phyloP scores from a whole-genome alignment of 306 rosid genomes.

The Mimosa bimucronata region DNA sequence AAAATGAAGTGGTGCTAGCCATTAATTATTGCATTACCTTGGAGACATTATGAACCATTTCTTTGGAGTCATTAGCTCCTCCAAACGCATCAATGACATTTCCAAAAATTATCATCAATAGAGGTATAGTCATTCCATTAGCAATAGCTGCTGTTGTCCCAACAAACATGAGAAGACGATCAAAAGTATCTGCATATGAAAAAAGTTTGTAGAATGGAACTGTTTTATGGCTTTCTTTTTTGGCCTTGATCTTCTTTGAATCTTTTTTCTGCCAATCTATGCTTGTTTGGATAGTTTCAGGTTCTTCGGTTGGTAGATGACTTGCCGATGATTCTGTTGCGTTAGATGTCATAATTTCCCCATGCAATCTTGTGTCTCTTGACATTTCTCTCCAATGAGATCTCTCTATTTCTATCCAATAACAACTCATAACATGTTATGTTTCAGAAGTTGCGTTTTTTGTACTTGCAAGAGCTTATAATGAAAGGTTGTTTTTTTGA shows the following conservation, averaged over 20 bases:
- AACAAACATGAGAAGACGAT: conserved; percentile 50
- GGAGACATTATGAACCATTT: conserved; percentile 49
- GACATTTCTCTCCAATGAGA: conserved; percentile 43
- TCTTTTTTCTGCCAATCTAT: conserved; percentile 9
- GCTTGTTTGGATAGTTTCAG: neutral
- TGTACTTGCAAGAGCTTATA: neutral
- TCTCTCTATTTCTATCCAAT: neutral
- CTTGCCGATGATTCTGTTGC: conserved; percentile 45
- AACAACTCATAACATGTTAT: neutral
- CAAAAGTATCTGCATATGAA: conserved; percentile 64
- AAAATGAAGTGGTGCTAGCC: neutral
- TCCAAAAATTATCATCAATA: conserved; percentile 59
- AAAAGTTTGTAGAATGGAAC: conserved; percentile 61
- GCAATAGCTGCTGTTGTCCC: conserved; percentile 62
- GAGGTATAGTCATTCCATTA: conserved; percentile 54
- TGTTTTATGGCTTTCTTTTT: conserved; percentile 38
- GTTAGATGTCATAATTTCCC: conserved; percentile 33
- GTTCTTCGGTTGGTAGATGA: neutral
- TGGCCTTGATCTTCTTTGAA: conserved; percentile 30
- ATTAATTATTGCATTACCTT: conserved; percentile 46
- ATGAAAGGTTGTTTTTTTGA: too few species aligned
- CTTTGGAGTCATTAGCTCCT: conserved; percentile 23
- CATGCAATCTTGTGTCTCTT: conserved; percentile 37
- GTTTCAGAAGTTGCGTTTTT: neutral
- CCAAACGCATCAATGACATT: conserved; percentile 57